Evolutionary conservation across 805 yeast genomes (phyloP), one percentile per base, ranked within the genome.

Genomic region (Maudiozyma saulgeensis): DNA sequence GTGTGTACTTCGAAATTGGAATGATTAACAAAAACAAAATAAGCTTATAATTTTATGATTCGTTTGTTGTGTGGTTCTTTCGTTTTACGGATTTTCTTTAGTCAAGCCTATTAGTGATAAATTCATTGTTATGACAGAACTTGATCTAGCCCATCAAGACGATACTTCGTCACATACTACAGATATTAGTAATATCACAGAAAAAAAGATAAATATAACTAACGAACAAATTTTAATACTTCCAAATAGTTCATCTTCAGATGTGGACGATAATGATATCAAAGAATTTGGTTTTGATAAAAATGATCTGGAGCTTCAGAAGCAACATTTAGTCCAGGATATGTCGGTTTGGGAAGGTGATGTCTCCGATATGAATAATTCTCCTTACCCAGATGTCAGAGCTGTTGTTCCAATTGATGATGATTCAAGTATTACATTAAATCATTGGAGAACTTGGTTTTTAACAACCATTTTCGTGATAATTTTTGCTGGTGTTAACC

Each of bases 381-480:
- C 65, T 2, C 65, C 65, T 6, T 77, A 76, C 53, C 78, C 81
- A 1, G 82, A 78, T 57, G 83, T 78, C 44, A 71, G 83, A 65
- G 77, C 81, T 23, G 76, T 79, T 9, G 79, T 79, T 37, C 75
- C 80, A 7, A 70, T 76, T 9, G 60, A 66, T 9, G 83, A 78
- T 58, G 82, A 79, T 60, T 73, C 75, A 0, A 53, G 70, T 4
- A 59, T 76, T 19, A 71, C 71, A 6, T 73, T 76, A 51, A 77
- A 76, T 56, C 78, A 80, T 45, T 67, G 79, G 63, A 72, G 82
- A 67, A 74, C 78, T 48, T 78, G 81, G 81, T 62, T 71, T 43
- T 54, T 78, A 49, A 78, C 77, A 23, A 61, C 78, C 26, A 56
- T 76, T 11, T 75, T 78, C 61, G 72, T 77, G 39, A 69, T 78